Evolutionary conservation across 176 grass and related monocot genomes (phyloP).

Genomic region (Oryza coarctata): DNA sequence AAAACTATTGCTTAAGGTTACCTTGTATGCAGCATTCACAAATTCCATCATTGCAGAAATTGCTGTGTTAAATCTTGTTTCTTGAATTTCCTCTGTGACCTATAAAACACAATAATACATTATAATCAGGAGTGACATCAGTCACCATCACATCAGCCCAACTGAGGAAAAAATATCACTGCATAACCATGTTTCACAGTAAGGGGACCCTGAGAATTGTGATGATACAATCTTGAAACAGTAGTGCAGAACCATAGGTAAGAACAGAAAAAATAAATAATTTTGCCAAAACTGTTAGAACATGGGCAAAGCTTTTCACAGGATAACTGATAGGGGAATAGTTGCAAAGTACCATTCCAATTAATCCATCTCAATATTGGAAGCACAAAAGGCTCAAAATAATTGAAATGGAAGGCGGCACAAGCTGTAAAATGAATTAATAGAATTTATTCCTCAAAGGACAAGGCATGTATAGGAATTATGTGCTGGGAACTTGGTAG

Average conservation of each 20-base stretch:
- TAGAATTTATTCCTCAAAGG: conserved; percentile 3
- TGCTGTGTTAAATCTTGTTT: conserved; percentile 96
- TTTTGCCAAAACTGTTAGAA: background rate
- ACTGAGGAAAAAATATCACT: background rate
- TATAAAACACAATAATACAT: conserved; percentile 40
- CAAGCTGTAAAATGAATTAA: background rate
- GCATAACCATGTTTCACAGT: conserved; percentile 5
- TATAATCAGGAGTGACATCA: background rate
- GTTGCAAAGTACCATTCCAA: background rate
- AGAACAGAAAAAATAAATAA: background rate
- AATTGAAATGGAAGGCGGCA: background rate
- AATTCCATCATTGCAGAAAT: conserved; percentile 99
- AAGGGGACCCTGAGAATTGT: background rate
- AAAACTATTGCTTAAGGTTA: conserved; percentile 23
- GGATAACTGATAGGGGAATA: background rate
- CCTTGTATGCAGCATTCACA: conserved; percentile 98
- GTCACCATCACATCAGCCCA: background rate
- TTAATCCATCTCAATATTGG: background rate
- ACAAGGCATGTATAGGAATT: background rate
- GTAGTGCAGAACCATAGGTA: background rate
- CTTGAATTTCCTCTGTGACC: conserved; percentile 87
- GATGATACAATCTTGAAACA: conserved; percentile 12
- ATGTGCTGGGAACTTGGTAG: conserved; percentile 13
- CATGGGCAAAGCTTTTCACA: conserved; percentile 21
- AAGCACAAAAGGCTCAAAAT: conserved; percentile 4